Percentiles rank a stretch among this genome's conserved stretches.
These are phyloP conservation scores for Fusarium beomiforme DNA, from an alignment of 2,329 filamentous ascomycete genomes.

Conservation along the genomic window DNA sequence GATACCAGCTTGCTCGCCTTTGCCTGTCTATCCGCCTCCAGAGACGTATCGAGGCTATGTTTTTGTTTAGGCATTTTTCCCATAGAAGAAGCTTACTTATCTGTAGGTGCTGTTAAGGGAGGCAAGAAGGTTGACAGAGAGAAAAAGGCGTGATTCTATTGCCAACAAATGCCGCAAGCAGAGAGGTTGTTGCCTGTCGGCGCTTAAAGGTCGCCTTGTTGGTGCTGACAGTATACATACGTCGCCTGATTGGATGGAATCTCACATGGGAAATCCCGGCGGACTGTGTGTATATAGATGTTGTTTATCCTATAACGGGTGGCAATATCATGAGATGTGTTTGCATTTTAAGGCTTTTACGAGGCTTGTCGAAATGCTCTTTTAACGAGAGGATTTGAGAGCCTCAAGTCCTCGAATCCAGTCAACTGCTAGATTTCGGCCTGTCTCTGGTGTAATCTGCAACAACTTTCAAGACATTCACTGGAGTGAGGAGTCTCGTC, in stretches of 20 bases:
- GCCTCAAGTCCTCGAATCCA: background rate
- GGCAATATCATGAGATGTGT: too few species aligned
- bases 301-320: too few species aligned
- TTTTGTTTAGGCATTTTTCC: background rate
- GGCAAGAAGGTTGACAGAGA: background rate
- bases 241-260: background rate
- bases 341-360: too few species aligned
- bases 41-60: background rate
- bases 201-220: background rate
- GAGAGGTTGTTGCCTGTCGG: background rate
- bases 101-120: background rate
- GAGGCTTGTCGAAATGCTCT: too few species aligned
- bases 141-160: background rate
- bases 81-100: background rate
- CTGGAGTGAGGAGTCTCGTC: background rate
- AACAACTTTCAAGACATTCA: background rate
- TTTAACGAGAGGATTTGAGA: background rate
- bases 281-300: background rate
- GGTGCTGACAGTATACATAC: background rate
- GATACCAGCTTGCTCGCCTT: background rate
- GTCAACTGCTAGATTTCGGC: background rate
- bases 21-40: background rate
- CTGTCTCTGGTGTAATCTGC: too few species aligned
- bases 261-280: background rate
- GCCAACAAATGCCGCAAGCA: background rate